Evolutionary conservation across 306 rosid species (phyloP).

Genomic region (Geum urbanum): DNA sequence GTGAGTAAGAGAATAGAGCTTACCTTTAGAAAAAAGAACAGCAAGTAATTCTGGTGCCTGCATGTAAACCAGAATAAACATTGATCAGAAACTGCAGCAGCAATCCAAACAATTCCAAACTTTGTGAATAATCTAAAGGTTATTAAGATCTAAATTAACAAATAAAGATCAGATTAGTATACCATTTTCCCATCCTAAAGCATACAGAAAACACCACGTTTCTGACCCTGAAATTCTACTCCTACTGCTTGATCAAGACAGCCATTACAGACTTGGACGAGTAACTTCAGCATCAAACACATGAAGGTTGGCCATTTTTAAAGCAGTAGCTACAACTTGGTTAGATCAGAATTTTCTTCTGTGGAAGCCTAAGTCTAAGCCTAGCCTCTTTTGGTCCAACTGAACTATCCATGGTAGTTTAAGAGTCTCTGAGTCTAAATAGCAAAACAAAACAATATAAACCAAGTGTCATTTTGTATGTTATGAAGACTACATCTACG

Average conservation of each 20-base stretch:
- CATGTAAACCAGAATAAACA: slow-evolving; percentile 34
- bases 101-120: background rate
- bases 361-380: too few relatives aligned
- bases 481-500: too few relatives aligned
- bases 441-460: too few relatives aligned
- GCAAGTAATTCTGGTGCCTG: slow-evolving; percentile 90
- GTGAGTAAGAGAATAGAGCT: slow-evolving; percentile 5
- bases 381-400: too few relatives aligned
- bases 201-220: background rate
- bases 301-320: background rate
- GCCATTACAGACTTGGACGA: background rate
- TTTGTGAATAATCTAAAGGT: background rate
- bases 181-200: background rate
- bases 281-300: background rate
- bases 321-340: too few relatives aligned
- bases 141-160: background rate
- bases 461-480: too few relatives aligned
- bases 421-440: too few relatives aligned
- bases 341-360: too few relatives aligned
- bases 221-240: background rate
- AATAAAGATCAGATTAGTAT: background rate
- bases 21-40: slow-evolving; percentile 68
- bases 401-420: too few relatives aligned
- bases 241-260: background rate
- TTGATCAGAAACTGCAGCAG: slow-evolving; percentile 27